phyloP scores from a whole-genome alignment of 352 stramenopile genomes.

The Phytophthora melonis region DNA sequence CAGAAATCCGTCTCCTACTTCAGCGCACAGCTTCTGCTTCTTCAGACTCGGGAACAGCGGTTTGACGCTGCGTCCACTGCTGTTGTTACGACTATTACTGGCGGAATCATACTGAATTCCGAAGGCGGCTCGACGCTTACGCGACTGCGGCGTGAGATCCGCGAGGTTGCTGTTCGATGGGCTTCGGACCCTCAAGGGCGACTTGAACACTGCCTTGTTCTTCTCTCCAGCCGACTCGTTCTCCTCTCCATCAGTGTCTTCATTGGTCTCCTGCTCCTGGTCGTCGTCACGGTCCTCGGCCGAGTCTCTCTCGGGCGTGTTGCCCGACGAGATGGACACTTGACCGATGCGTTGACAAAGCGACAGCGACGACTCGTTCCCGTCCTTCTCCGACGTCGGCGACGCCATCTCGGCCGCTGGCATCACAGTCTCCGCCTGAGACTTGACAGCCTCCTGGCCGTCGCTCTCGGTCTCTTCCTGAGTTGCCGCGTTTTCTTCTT shows the following conservation, averaged over 20 bases:
- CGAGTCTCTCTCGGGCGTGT: constrained; percentile 13
- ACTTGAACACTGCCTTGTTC: constrained; percentile 28
- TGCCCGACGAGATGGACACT: constrained; percentile 73
- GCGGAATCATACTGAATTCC: constrained; percentile 25
- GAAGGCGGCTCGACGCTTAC: constrained; percentile 41
- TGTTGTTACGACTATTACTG: constrained; percentile 26
- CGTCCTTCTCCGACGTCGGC: constrained; percentile 38
- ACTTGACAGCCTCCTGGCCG: not conserved
- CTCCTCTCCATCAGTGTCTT: constrained; percentile 34
- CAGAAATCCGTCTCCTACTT: constrained; percentile 50
- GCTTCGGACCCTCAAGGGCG: constrained; percentile 31
- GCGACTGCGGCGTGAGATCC: constrained; percentile 45
- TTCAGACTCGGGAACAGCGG: constrained; percentile 57
- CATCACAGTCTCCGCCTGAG: constrained; percentile 4
- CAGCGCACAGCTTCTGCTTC: constrained; percentile 61
- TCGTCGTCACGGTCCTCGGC: constrained; percentile 8
- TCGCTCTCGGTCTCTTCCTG: constrained; percentile 8
- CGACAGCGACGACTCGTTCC: constrained; percentile 61
- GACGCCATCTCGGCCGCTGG: constrained; percentile 26
- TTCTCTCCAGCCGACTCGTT: constrained; percentile 21
- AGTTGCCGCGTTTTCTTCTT: constrained; percentile 1
- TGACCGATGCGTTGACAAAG: constrained; percentile 82
- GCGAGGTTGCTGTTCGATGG: constrained; percentile 29
- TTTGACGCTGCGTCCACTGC: constrained; percentile 31
- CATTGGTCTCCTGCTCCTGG: constrained; percentile 1